Base-by-base conservation (phyloP, 306 rosid genomes). In the Sphenostylis stenocarpa region DNA sequence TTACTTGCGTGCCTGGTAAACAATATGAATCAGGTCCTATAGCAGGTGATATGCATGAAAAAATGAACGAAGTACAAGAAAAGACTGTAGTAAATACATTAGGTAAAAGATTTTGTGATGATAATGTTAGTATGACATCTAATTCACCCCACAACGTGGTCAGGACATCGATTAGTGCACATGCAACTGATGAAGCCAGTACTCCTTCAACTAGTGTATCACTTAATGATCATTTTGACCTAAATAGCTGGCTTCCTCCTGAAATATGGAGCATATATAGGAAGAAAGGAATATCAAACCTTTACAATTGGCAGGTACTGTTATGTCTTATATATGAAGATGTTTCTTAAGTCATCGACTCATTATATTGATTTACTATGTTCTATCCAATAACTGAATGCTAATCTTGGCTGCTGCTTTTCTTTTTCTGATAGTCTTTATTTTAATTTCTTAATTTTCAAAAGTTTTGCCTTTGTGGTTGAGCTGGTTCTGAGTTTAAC, bases 221-320 rank as follows among this genome's bases (percentile, higher is more conserved):
- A 1, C 77, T 79, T 52, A 82, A 80, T 78, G 89, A 81, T 87
- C 58, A 67, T 79, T 75, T 92, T 72, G 86, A 89, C 80, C 86
- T 95, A 72, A 83, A 72, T 55, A 70, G 83, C 72, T 95, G 97
- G 98, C 93, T 95, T 76, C 91, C 97, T 60, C 80, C 88, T 77
- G 98, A 95, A 88, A 83, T 95, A 81, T 92, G 97, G 83, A 84
- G 87, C 79, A 76, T 88, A 60, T 95, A 92, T 83, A 84, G 87
- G 82, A 88, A 80, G 81, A 95, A 77, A 86, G 97, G 98, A 86
- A 90, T 95, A 72, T 84, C 87, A 36, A 92, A 88, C 81, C 87
- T 95, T 70, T 93, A 95, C 80, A 81, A 82, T 49, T 95, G 98
- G 98, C 98, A 95, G 97, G 97, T 92, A 90, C 64, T 4, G 5